Conservation (phyloP, 495 filamentous ascomycete genomes). For the Aspergillus sclerotioniger region DNA sequence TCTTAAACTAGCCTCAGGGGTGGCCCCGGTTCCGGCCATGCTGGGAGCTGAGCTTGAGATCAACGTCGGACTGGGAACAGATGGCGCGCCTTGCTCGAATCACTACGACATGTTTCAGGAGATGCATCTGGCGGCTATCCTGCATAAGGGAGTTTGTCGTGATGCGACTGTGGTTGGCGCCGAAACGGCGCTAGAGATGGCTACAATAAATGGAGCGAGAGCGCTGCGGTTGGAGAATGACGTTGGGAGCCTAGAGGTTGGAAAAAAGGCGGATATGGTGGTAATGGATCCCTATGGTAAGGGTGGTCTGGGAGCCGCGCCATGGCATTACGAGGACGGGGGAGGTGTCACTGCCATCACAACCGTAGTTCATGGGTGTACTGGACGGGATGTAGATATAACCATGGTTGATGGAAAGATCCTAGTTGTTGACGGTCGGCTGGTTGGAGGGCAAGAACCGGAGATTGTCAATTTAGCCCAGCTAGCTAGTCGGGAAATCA, state of each 20-base stretch:
- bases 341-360: constrained; percentile 38
- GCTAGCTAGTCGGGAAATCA: constrained; percentile 32
- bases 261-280: constrained; percentile 56
- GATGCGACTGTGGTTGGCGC: constrained; percentile 46
- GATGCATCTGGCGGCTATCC: constrained; percentile 50
- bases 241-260: constrained; percentile 50
- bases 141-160: constrained; percentile 46
- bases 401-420: constrained; percentile 47
- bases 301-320: constrained; percentile 10
- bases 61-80: constrained; percentile 42
- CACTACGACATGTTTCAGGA: constrained; percentile 50
- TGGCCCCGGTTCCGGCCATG: constrained; percentile 44
- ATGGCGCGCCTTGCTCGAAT: constrained; percentile 53
- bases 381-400: constrained; percentile 46
- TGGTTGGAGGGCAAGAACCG: constrained; percentile 33
- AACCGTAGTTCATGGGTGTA: constrained; percentile 47
- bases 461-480: constrained; percentile 34
- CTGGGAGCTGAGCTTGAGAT: constrained; percentile 28
- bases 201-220: constrained; percentile 49
- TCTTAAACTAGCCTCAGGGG: constrained; percentile 49
- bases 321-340: constrained; percentile 16
- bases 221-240: constrained; percentile 45
- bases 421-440: background rate
- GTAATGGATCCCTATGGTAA: constrained; percentile 36
- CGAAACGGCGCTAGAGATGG: constrained; percentile 49